Evolutionary conservation across 2,329 filamentous ascomycete species (phyloP).

Genomic region (Balansia obtecta): DNA sequence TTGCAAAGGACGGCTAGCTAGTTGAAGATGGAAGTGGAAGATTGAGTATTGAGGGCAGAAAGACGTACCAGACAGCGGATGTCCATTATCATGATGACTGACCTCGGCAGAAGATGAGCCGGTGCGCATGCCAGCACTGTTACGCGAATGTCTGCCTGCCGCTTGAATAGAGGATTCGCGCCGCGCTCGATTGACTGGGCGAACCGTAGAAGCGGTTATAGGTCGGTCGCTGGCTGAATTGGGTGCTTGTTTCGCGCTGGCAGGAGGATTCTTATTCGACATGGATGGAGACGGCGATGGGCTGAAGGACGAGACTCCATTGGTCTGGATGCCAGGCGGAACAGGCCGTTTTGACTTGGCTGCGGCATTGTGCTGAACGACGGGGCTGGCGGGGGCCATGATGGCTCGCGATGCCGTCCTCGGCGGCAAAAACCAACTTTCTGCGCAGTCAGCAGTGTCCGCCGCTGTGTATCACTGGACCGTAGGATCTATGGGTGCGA

Average conservation of each 20-base stretch:
- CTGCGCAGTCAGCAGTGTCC: constrained; percentile 3
- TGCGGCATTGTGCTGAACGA: constrained; percentile 28
- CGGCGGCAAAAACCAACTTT: background rate
- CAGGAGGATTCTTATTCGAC: constrained; percentile 40
- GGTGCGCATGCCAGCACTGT: constrained; percentile 36
- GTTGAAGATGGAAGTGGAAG: background rate
- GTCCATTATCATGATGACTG: constrained; percentile 25
- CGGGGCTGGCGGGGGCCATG: constrained; percentile 45
- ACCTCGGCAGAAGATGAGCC: constrained; percentile 34
- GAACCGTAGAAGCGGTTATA: constrained; percentile 28
- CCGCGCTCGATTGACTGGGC: constrained; percentile 44
- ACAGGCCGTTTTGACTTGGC: constrained; percentile 57
- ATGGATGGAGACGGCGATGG: constrained; percentile 48
- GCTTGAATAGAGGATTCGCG: constrained; percentile 39
- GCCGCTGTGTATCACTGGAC: background rate
- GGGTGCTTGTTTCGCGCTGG: constrained; percentile 27
- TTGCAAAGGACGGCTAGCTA: background rate
- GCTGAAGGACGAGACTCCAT: constrained; percentile 44
- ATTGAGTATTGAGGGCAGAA: background rate
- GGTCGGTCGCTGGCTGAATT: constrained; percentile 23
- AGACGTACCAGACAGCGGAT: constrained; percentile 38
- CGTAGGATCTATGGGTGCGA: constrained; percentile 1
- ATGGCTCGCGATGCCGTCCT: constrained; percentile 13
- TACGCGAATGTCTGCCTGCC: constrained; percentile 35
- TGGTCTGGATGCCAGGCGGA: constrained; percentile 53